Base-by-base conservation (phyloP, 2,329 filamentous ascomycete genomes). In the Aspergillus fijiensis region DNA sequence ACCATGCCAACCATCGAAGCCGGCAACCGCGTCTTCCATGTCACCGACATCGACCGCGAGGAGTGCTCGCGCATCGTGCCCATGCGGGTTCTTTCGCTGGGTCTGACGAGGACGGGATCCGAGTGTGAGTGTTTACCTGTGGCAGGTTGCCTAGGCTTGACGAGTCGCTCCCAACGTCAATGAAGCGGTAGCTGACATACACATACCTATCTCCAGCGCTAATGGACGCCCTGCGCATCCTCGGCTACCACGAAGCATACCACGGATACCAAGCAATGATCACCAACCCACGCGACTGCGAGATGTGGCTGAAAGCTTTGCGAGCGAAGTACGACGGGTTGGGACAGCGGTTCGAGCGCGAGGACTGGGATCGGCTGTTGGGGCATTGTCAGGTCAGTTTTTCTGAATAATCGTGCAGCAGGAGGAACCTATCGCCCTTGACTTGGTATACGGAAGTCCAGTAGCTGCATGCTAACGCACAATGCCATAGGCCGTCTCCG, bases 101-200 rank as follows among this genome's bases (percentile, higher is more conserved):
- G 87, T n/a, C 78, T 89, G 3, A 84, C 85, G 42, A 81, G 87
- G 54, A 89, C 87, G 19, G 87, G 87, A 64, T 89, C 87, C 63
- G 82, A 84, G 29, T 89, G 84, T 83, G 79, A 69, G 80, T 75
- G n/a, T 16, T 16, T 50, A 7, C 16, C 14, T n/a, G 14, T 12
- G 10, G 33, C 11, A 35, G 14, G 12, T 4, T 10, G 27, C 33
- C 3, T 5, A 16, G 5, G 33, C 33, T 35, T 35, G 33, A 35
- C 1, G 33, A 35, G 33, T 35, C 31, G 33, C 12, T 35, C 14
- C 12, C 39, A 9, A 5, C 6, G n/a, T 42, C 4, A 7, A 7
- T 3, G 5, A 45, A 9, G 4, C 39, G n/a, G 6, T 7, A 6
- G 16, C 39, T 45, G 39, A 45, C 27, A n/a, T 55, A 29, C 29